These are phyloP conservation scores for Rhododendron henanense DNA, from an alignment of 148 eudicot genomes.

Conservation along the genomic window DNA sequence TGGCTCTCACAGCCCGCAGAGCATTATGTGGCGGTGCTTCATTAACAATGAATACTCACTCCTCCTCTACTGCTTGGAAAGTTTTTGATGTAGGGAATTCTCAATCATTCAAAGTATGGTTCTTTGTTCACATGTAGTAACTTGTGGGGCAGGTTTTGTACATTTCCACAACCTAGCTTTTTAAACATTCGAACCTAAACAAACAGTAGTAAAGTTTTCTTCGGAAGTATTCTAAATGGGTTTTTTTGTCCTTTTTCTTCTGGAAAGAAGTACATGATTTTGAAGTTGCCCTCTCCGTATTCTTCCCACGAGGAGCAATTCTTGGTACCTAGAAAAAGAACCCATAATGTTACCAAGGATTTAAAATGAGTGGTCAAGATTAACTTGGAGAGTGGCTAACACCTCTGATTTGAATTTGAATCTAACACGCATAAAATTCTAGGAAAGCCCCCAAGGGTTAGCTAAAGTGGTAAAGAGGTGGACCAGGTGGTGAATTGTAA, in stretches of 20 bases:
- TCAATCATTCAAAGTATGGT: background rate
- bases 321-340: background rate
- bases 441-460: no score
- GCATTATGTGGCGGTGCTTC: no score
- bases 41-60: no score
- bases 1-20: no score
- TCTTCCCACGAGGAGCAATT: background rate
- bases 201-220: no score
- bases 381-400: no score
- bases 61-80: background rate
- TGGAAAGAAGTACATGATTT: background rate
- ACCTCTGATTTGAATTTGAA: no score
- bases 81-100: background rate
- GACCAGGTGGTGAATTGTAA: no score
- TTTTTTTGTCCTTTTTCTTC: background rate
- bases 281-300: constrained; percentile 13
- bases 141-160: background rate
- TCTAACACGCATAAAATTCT: no score
- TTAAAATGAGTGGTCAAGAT: no score
- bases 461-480: no score
- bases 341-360: background rate
- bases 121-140: constrained; percentile 5
- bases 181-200: background rate
- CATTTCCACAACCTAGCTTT: background rate
- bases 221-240: background rate